phyloP scores from a whole-genome alignment of 2,329 filamentous ascomycete species.

The Talaromyces sp. region DNA sequence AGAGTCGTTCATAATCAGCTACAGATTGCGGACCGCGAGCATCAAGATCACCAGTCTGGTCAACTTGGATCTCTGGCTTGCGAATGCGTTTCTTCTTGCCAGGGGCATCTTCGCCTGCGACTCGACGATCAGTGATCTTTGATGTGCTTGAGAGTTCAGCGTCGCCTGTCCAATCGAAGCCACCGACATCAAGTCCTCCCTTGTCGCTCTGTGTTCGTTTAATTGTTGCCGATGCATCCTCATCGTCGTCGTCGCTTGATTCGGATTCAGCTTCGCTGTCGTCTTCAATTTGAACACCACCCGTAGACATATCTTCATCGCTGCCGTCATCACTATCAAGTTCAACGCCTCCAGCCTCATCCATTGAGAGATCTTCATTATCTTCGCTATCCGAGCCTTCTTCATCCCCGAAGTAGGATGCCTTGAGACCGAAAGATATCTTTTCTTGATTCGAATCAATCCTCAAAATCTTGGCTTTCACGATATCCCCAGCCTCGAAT shows the following conservation, averaged over 20 bases:
- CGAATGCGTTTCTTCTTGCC: conserved; percentile 72
- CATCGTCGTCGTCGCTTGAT: conserved; percentile 46
- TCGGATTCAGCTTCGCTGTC: conserved; percentile 42
- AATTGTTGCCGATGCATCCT: conserved; percentile 45
- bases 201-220: conserved; percentile 36
- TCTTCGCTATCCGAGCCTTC: conserved; percentile 43
- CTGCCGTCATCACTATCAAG: conserved; percentile 36
- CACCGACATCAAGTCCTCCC: conserved; percentile 64
- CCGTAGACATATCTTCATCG: conserved; percentile 36
- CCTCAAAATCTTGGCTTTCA: conserved; percentile 84
- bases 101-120: conserved; percentile 48
- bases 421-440: conserved; percentile 88
- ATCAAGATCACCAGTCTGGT: conserved; percentile 89
- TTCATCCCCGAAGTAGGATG: conserved; percentile 73
- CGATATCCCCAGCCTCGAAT: conserved; percentile 84
- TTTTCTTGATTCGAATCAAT: conserved; percentile 71
- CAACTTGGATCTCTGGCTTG: conserved; percentile 75
- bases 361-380: conserved; percentile 39
- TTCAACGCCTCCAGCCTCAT: conserved; percentile 23
- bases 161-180: conserved; percentile 84
- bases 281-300: conserved; percentile 45
- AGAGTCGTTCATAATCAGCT: conserved; percentile 87
- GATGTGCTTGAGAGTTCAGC: conserved; percentile 45
- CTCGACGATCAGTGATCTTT: conserved; percentile 45
- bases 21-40: conserved; percentile 81